Evolutionary conservation across 192 early-diverging fungal genomes (phyloP).

Genomic region (Backusella westeae): DNA sequence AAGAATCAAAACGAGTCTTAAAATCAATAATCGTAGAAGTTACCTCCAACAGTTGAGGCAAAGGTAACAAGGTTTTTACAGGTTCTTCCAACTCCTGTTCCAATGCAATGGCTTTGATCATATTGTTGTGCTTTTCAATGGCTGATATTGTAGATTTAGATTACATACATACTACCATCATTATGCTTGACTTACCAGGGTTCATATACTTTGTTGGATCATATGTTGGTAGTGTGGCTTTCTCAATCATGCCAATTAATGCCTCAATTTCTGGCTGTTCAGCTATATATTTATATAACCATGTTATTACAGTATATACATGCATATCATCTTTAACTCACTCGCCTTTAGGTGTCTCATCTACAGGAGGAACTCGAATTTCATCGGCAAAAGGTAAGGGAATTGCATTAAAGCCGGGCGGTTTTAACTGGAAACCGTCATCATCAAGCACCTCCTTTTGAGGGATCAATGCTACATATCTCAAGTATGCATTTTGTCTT

Average conservation of each 20-base stretch:
- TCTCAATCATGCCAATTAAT: neutral
- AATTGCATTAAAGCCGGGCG: constrained; percentile 68
- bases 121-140: neutral
- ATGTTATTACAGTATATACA: neutral
- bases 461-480: constrained; percentile 67
- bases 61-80: neutral
- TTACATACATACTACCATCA: neutral
- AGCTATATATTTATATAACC: neutral
- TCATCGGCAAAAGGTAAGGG: constrained; percentile 79
- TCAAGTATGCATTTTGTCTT: constrained; percentile 45
- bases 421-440: constrained; percentile 41
- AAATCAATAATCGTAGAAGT: neutral
- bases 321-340: neutral
- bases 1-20: neutral
- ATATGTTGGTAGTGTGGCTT: neutral
- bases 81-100: neutral
- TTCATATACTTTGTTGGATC: neutral
- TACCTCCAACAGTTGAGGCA: neutral
- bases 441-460: constrained; percentile 38
- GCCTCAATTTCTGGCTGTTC: neutral
- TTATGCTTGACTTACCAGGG: neutral
- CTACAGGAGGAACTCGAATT: constrained; percentile 46
- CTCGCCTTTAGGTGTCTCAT: constrained; percentile 19
- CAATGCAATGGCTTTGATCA: constrained; percentile 4
- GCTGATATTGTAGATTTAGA: neutral